These are phyloP conservation scores for Sonneratia caseolaris DNA, from an alignment of 345 rosid genomes.

Conservation along the genomic window DNA sequence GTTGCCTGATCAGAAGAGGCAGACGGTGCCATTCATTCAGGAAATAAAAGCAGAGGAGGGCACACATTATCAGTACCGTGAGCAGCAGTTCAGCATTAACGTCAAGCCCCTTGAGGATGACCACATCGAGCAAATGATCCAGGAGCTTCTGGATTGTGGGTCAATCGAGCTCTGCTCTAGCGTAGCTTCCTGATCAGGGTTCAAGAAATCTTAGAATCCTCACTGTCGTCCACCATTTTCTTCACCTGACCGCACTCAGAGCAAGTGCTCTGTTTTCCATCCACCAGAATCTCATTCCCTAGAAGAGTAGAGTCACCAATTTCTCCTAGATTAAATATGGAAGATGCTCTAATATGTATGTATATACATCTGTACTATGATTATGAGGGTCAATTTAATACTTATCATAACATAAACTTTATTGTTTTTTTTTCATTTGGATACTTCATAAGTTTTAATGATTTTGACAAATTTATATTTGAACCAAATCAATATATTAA, in stretches of 20 bases:
- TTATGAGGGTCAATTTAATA: slow-evolving; percentile 6
- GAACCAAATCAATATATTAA: too few species aligned
- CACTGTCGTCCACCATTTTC: slow-evolving; percentile 1
- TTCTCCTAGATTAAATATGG: not conserved
- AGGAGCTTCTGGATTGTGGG: slow-evolving; percentile 75
- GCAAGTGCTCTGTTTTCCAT: slow-evolving; percentile 3
- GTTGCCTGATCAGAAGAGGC: not conserved
- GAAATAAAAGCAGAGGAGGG: slow-evolving; percentile 5
- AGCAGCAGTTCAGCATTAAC: not conserved
- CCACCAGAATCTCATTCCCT: slow-evolving; percentile 4
- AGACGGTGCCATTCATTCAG: not conserved
- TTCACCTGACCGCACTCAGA: not conserved
- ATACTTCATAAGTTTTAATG: too few species aligned
- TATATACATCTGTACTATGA: slow-evolving; percentile 9
- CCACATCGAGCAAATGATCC: slow-evolving; percentile 94
- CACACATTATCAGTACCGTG: not conserved
- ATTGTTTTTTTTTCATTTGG: not conserved
- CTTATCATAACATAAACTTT: slow-evolving; percentile 2
- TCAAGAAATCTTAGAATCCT: not conserved
- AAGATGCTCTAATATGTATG: slow-evolving; percentile 2
- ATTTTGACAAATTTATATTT: too few species aligned
- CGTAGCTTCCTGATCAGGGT: slow-evolving; percentile 17
- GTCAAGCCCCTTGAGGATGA: slow-evolving; percentile 69
- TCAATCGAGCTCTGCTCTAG: slow-evolving; percentile 63
- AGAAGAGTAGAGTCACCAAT: slow-evolving; percentile 1